Conservation (phyloP, 2,329 filamentous ascomycete genomes). For the Dothistroma septosporum region DNA sequence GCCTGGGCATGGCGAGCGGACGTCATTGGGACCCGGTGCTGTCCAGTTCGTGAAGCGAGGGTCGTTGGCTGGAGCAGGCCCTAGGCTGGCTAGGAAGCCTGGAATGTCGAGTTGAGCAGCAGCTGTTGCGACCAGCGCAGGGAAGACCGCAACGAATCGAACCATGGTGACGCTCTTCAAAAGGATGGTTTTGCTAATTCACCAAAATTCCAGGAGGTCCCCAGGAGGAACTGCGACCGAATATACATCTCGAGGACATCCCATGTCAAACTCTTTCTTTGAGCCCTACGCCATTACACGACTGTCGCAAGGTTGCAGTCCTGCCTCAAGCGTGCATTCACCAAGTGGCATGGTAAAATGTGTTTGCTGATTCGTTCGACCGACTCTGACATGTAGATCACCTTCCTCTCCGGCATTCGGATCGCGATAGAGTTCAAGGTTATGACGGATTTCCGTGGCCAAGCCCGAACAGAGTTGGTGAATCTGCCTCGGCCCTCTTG, state of each 20-base stretch:
- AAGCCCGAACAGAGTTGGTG: neutral
- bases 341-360: neutral
- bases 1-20: slow-evolving; percentile 30
- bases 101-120: slow-evolving; percentile 11
- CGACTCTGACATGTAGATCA: neutral
- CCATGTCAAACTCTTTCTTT: neutral
- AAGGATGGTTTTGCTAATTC: neutral
- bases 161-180: slow-evolving; percentile 1
- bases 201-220: neutral
- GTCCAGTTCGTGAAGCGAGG: slow-evolving; percentile 27
- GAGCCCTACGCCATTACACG: neutral
- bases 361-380: neutral
- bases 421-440: neutral
- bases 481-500: neutral
- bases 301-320: neutral
- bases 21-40: slow-evolving; percentile 27
- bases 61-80: slow-evolving; percentile 25
- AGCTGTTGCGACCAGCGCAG: slow-evolving; percentile 7
- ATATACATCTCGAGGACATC: neutral
- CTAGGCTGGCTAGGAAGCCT: slow-evolving; percentile 22
- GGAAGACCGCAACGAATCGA: neutral
- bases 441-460: neutral
- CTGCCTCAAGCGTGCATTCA: neutral
- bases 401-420: neutral
- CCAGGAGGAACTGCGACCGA: neutral